Evolutionary conservation across 257 asterid genomes (phyloP).

Genomic region (Verbascum thapsus): DNA sequence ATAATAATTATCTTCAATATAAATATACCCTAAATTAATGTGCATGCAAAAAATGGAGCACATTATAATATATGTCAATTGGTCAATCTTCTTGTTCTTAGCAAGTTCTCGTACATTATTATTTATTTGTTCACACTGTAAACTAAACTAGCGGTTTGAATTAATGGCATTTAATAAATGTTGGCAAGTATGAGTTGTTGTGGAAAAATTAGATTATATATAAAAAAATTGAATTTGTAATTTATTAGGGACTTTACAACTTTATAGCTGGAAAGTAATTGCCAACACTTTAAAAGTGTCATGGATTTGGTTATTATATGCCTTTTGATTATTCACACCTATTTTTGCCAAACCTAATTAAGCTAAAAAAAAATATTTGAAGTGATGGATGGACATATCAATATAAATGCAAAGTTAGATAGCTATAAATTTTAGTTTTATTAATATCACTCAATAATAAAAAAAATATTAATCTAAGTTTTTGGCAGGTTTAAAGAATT

Average conservation of each 20-base stretch:
- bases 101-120: constrained; percentile 11
- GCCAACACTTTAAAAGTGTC: too few relatives aligned
- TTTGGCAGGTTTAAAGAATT: too few relatives aligned
- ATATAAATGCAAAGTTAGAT: not conserved
- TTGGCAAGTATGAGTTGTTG: constrained; percentile 23
- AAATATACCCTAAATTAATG: too few relatives aligned
- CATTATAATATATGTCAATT: not conserved
- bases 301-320: constrained; percentile 25
- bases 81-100: constrained; percentile 2
- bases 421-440: not conserved
- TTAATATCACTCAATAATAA: too few relatives aligned
- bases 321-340: constrained; percentile 19
- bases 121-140: not conserved
- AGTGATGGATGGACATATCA: constrained; percentile 26
- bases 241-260: constrained; percentile 27
- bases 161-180: too few relatives aligned
- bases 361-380: constrained; percentile 30
- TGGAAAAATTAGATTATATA: constrained; percentile 13
- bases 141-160: not conserved
- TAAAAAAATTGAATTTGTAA: too few relatives aligned
- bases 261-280: constrained; percentile 45
- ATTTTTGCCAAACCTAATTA: constrained; percentile 32
- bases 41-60: too few relatives aligned
- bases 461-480: too few relatives aligned
- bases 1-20: too few relatives aligned